Conservation (phyloP, 2,329 filamentous ascomycete species). For the Pseudohalonectria lignicola region DNA sequence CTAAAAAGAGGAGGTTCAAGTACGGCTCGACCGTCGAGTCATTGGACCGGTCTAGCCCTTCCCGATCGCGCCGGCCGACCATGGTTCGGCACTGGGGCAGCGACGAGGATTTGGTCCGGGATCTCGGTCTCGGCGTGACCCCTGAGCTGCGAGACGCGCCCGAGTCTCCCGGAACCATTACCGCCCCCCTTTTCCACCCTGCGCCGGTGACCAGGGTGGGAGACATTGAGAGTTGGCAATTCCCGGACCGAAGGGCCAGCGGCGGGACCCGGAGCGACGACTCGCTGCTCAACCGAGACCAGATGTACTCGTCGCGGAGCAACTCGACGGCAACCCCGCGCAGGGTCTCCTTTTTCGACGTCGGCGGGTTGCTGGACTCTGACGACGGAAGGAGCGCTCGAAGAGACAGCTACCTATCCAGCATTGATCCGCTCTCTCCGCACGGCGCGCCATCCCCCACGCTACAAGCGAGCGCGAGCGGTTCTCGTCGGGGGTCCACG, state of each 20-base stretch:
- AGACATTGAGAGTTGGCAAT: constrained; percentile 35
- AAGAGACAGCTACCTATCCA: constrained; percentile 30
- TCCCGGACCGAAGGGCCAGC: constrained; percentile 25
- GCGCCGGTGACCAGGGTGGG: constrained; percentile 23
- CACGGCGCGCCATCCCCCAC: constrained; percentile 26
- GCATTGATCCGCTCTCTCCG: constrained; percentile 13
- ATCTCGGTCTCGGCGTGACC: constrained; percentile 59
- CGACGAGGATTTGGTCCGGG: constrained; percentile 80
- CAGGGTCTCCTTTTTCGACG: constrained; percentile 73
- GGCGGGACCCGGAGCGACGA: constrained; percentile 23
- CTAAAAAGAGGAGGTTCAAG: constrained; percentile 81
- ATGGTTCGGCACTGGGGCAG: constrained; percentile 68
- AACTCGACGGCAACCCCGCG: constrained; percentile 35
- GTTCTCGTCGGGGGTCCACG: constrained; percentile 42
- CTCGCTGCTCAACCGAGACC: constrained; percentile 25
- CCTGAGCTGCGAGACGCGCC: constrained; percentile 34
- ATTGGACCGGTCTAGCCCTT: constrained; percentile 34
- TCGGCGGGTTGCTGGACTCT: constrained; percentile 58
- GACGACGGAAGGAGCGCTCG: constrained; percentile 13
- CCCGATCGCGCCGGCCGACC: constrained; percentile 31
- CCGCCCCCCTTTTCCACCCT: constrained; percentile 16
- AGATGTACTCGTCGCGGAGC: constrained; percentile 20
- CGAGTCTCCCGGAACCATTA: constrained; percentile 9
- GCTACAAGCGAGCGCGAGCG: constrained; percentile 29
- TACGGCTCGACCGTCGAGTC: constrained; percentile 53